Evolutionary conservation across 1,139 yeast genomes (phyloP).

Genomic region (Citeromyces siamensis): DNA sequence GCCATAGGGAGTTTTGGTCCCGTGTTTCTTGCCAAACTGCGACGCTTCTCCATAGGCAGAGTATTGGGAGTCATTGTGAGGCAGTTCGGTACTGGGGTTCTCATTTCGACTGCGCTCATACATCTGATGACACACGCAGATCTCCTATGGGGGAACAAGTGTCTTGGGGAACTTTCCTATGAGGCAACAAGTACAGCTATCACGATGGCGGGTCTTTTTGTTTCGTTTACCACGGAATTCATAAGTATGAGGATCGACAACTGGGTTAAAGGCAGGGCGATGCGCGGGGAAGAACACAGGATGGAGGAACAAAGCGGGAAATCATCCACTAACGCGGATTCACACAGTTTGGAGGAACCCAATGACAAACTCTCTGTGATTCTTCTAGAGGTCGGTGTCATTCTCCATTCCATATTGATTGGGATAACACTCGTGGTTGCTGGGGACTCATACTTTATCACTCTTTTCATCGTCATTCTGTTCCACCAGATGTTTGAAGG

Average conservation of each 20-base stretch:
- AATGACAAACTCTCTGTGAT: constrained; percentile 30
- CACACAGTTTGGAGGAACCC: neutral
- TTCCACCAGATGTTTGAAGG: constrained; percentile 95
- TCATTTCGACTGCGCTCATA: constrained; percentile 79
- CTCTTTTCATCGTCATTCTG: constrained; percentile 67
- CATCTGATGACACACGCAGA: constrained; percentile 75
- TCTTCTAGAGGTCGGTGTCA: constrained; percentile 40
- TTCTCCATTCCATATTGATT: constrained; percentile 44
- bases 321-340: neutral
- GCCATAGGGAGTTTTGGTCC: constrained; percentile 21
- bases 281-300: neutral
- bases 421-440: constrained; percentile 46
- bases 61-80: constrained; percentile 13
- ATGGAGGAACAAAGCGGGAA: neutral
- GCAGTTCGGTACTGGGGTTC: constrained; percentile 85
- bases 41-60: constrained; percentile 16
- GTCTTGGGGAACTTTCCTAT: constrained; percentile 11
- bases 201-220: constrained; percentile 22
- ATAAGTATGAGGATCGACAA: constrained; percentile 11
- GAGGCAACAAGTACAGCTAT: constrained; percentile 24
- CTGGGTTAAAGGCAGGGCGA: neutral
- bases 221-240: constrained; percentile 22
- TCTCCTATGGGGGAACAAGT: constrained; percentile 3
- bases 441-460: constrained; percentile 50
- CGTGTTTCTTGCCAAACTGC: constrained; percentile 12